Percentiles rank a stretch among this genome's conserved stretches.
These are phyloP conservation scores for Trichophyton simii DNA, from an alignment of 2,329 filamentous ascomycete species.

Conservation along the genomic window DNA sequence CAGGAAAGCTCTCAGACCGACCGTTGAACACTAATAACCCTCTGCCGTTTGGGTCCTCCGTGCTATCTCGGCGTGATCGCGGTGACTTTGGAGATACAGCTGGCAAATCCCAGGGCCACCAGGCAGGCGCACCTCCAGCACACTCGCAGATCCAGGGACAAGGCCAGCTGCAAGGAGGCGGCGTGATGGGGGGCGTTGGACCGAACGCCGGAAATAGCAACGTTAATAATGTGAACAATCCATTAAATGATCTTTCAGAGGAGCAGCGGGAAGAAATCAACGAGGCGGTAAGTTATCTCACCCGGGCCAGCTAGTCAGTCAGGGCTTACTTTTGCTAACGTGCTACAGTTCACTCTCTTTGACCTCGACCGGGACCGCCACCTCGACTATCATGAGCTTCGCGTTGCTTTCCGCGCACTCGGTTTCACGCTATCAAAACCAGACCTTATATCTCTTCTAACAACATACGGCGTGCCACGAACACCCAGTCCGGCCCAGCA, in stretches of 20 bases:
- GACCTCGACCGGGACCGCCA: conserved; percentile 89
- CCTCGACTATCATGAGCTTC: conserved; percentile 96
- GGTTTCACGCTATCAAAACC: conserved; percentile 83
- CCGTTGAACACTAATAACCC: conserved; percentile 24
- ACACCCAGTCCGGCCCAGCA: conserved; percentile 39
- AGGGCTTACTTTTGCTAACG: neutral
- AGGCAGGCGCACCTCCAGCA: conserved; percentile 27
- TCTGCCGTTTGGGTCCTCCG: conserved; percentile 32
- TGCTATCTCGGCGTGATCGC: conserved; percentile 29
- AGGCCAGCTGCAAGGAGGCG: conserved; percentile 10
- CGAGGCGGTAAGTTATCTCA: conserved; percentile 60
- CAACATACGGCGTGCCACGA: conserved; percentile 59
- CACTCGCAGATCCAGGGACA: conserved; percentile 16
- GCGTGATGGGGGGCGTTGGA: conserved; percentile 30
- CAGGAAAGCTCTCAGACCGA: conserved; percentile 42
- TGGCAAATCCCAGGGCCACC: conserved; percentile 20
- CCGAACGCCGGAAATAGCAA: conserved; percentile 32
- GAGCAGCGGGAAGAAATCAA: conserved; percentile 89
- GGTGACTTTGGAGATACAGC: conserved; percentile 11
- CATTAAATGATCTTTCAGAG: conserved; percentile 54
- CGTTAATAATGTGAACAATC: conserved; percentile 28
- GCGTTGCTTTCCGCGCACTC: conserved; percentile 87
- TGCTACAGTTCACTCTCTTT: conserved; percentile 74
- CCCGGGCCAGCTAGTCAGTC: neutral
- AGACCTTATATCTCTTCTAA: conserved; percentile 70